Percentiles rank a stretch among this genome's conserved stretches.
These are phyloP conservation scores for Penicillium vulpinum DNA, from an alignment of 2,329 filamentous ascomycete genomes.

Conservation along the genomic window DNA sequence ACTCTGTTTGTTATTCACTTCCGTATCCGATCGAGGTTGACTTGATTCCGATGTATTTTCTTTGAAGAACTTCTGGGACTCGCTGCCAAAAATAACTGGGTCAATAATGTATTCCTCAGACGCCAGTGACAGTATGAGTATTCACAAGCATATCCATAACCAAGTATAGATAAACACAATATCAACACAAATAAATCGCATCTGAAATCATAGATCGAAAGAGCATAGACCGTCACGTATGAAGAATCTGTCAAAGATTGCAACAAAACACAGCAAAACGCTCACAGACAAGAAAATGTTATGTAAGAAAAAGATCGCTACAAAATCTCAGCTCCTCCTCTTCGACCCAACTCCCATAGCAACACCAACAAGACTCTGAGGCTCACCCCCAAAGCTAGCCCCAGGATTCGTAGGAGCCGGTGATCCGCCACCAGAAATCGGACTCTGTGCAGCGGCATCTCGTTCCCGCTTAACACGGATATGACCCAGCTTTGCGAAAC, in stretches of 20 bases:
- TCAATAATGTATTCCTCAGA: background rate
- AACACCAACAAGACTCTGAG: slow-evolving; percentile 40
- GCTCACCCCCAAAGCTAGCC: slow-evolving; percentile 29
- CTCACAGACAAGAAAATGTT: slow-evolving; percentile 4
- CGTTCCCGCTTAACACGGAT: slow-evolving; percentile 71
- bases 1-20: background rate
- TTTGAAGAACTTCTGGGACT: background rate
- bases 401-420: slow-evolving; percentile 13
- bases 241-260: background rate
- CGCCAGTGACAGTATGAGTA: background rate
- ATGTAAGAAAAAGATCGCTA: background rate
- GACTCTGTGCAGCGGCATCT: slow-evolving; percentile 33
- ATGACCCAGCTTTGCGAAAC: slow-evolving; percentile 86
- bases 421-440: slow-evolving; percentile 22
- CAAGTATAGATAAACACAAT: background rate
- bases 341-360: slow-evolving; percentile 32
- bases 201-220: background rate
- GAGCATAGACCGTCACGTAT: background rate
- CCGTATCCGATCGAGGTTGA: background rate
- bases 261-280: slow-evolving; percentile 3
- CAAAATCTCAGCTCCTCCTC: slow-evolving; percentile 25
- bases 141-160: background rate
- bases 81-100: background rate
- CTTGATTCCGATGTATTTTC: background rate
- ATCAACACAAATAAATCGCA: background rate